Base-by-base conservation (phyloP, 495 filamentous ascomycete genomes). In the Lepraria neglecta region DNA sequence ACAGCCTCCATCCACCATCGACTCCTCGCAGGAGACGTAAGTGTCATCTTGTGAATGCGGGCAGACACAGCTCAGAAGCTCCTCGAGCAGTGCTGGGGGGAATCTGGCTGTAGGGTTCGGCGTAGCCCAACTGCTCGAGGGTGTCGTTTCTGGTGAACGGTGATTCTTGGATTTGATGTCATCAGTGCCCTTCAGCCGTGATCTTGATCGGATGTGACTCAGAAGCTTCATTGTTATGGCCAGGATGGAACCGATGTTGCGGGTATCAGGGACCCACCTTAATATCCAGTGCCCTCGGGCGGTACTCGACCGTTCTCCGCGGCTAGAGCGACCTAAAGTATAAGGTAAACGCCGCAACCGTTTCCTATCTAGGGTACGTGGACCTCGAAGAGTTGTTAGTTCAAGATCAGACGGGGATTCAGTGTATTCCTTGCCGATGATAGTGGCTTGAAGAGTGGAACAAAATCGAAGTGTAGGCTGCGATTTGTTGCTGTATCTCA, bases 11-110 rank as follows among this genome's bases (percentile, higher is more conserved):
- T 87, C 89, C 47, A 86, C 79, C 64, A 86, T 82, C 47, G 88
- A 91, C 69, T 89, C 81, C 75, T 97, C 94, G 59, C 88, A 91
- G 27, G 84, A 84, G 53, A 85, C 82, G 72, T 92, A 96, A 59
- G 77, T 86, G 62, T 87, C 76, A 70, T 98, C 91, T 24, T 73
- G 70, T 21, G 83, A 74, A 73, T 97, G 94, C 17, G 94, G 92
- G 64, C 94, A 97, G 60, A 97, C 84, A 62, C 81, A 84, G 66
- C 77, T 70, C 70, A 98, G 89, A 68, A 97, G 90, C 64, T 79
- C 79, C 56, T 79, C 76, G 30, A 97, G 77, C 40, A 96, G 75
- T 3, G 78, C 69, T 11, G 73, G 66, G 10, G 90, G 86, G 1
- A 96, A 78, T 58, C 75, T 72, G 45, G 70, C 70, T 40, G 80